Conservation (phyloP, 495 filamentous ascomycete species). For the Aspergillus conjunctus region DNA sequence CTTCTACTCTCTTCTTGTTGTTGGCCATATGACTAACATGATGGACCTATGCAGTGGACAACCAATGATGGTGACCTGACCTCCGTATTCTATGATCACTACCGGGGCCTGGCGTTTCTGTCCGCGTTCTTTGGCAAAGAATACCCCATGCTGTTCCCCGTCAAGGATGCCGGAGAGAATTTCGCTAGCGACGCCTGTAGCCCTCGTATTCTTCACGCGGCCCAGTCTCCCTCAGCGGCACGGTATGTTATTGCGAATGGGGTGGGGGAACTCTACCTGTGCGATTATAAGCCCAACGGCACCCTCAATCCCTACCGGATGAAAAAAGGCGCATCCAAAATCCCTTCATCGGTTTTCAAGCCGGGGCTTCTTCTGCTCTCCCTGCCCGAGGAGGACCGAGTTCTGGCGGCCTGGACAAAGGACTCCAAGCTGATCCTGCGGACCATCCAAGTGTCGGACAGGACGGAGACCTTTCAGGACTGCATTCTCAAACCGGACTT, state of each 20-base stretch:
- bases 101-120: slow-evolving; percentile 18
- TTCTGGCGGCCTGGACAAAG: slow-evolving; percentile 24
- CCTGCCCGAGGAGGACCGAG: slow-evolving; percentile 22
- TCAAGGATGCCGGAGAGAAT: slow-evolving; percentile 10
- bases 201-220: slow-evolving; percentile 20
- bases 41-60: slow-evolving; percentile 21
- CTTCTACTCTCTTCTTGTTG: neutral
- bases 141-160: slow-evolving; percentile 19
- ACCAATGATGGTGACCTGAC: slow-evolving; percentile 22
- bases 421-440: slow-evolving; percentile 21
- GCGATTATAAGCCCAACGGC: slow-evolving; percentile 18
- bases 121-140: slow-evolving; percentile 25
- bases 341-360: slow-evolving; percentile 19
- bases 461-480: slow-evolving; percentile 17
- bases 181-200: slow-evolving; percentile 1
- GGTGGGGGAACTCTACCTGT: slow-evolving; percentile 22
- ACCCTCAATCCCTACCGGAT: slow-evolving; percentile 13
- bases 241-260: slow-evolving; percentile 23
- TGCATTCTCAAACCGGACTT: slow-evolving; percentile 24
- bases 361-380: slow-evolving; percentile 19
- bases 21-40: neutral
- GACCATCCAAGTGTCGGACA: slow-evolving; percentile 16
- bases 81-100: slow-evolving; percentile 24
- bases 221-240: slow-evolving; percentile 21
- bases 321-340: slow-evolving; percentile 21